Conservation (phyloP, 2,329 filamentous ascomycete species). For the Penicillium sclerotigenum region DNA sequence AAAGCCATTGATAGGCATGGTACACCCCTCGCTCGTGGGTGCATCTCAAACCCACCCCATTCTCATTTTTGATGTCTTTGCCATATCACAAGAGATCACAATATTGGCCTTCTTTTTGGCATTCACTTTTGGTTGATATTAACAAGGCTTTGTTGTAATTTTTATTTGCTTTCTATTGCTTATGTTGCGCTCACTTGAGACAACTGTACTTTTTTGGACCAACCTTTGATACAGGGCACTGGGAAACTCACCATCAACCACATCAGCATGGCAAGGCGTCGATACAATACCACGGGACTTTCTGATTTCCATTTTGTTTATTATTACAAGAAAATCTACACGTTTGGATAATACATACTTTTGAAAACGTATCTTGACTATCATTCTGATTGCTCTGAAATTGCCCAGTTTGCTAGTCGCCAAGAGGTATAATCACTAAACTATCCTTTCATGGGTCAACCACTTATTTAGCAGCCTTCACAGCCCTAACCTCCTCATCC, state of each 20-base stretch:
- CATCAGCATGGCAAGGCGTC: constrained; percentile 36
- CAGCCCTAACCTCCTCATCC: constrained; percentile 67
- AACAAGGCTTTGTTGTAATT: not conserved
- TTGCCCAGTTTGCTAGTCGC: not conserved
- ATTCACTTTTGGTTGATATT: constrained; percentile 4
- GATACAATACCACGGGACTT: constrained; percentile 25
- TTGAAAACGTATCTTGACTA: not conserved
- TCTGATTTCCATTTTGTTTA: constrained; percentile 18
- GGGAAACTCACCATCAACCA: constrained; percentile 14
- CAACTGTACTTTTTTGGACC: constrained; percentile 6
- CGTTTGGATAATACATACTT: not conserved
- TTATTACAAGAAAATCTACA: constrained; percentile 8
- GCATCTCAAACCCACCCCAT: constrained; percentile 12
- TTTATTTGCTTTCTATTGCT: not conserved
- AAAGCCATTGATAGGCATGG: constrained; percentile 16
- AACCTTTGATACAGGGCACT: constrained; percentile 9
- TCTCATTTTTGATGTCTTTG: not conserved
- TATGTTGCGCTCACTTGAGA: constrained; percentile 3
- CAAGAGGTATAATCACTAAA: not conserved
- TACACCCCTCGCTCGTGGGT: constrained; percentile 13
- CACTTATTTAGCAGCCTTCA: constrained; percentile 13
- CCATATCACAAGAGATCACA: not conserved
- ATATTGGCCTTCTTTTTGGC: not conserved
- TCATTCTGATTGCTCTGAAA: not conserved
- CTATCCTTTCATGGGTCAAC: not conserved